Base-by-base conservation (phyloP, 306 rosid species). In the Castanea mollissima region DNA sequence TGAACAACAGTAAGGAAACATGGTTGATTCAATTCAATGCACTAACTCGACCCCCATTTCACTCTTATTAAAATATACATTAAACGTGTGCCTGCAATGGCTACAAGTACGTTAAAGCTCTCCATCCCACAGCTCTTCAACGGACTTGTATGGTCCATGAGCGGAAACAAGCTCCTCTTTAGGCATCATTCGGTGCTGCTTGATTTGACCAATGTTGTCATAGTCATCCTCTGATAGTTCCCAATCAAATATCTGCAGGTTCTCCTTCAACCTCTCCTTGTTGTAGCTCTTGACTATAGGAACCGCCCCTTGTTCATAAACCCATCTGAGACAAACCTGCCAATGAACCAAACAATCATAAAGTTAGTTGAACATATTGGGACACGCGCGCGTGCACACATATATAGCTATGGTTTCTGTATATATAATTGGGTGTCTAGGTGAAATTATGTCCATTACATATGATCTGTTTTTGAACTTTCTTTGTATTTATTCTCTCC, bases 211-310 rank as follows among this genome's bases (percentile, higher is more conserved):
- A 2, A 71, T 71, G 58, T 71, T 44, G 18, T 41, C 6, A 14
- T 2, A 12, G 5, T 49, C 32, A 15, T 71, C 74, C 35, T 71
- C 38, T 12, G 56, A 41, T 23, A 71, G 56, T 5, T 9, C 55
- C 34, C 74, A 71, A 19, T 71, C 56, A 49, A 71, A 71, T 10
- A 71, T 71, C 34, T 71, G 56, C 32, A 46, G 55, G 19, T 71
- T 41, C n/a, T 71, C 57, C 74, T 49, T 21, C 58, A 46, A 49
- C 74, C 74, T 71, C 58, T 25, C 56, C 74, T 71, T 46, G 58
- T 71, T 71, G 58, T 71, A 71, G 56, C 74, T 71, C 34, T 71
- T 71, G 19, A 21, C 31, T 13, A 46, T 7, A 5, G 19, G 34
- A 71, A 32, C 8, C 12, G 14, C 58, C n/a, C n/a, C 58, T 23